Evolutionary conservation across 768 basidiomycete species (phyloP).

Genomic region (Pholiota microspora): DNA sequence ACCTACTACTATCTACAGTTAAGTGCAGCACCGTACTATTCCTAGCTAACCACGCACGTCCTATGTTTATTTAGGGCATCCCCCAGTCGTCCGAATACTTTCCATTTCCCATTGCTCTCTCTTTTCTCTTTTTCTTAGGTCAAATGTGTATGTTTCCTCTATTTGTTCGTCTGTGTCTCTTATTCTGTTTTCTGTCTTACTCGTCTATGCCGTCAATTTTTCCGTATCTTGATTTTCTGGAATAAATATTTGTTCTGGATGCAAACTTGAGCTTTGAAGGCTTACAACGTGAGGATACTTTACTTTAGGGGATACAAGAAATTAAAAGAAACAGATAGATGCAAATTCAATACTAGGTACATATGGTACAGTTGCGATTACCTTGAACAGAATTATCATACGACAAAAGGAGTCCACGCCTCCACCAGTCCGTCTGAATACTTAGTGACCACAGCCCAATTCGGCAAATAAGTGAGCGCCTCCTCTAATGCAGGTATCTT

Average conservation of each 20-base stretch:
- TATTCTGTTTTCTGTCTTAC: background rate
- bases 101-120: background rate
- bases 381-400: too few relatives aligned
- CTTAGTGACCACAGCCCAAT: constrained; percentile 67
- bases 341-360: too few relatives aligned
- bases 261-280: background rate
- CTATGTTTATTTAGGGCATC: background rate
- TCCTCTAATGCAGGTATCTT: constrained; percentile 74
- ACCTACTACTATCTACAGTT: background rate
- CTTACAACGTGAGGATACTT: too few relatives aligned
- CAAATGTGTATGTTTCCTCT: background rate
- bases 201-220: background rate
- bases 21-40: background rate
- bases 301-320: too few relatives aligned
- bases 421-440: constrained; percentile 57
- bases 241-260: constrained; percentile 3
- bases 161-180: background rate
- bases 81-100: background rate
- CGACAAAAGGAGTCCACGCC: constrained; percentile 35
- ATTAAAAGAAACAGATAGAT: too few relatives aligned
- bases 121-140: background rate
- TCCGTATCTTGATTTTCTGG: constrained; percentile 1
- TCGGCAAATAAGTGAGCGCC: constrained; percentile 57
- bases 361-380: too few relatives aligned
- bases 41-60: constrained; percentile 1